Base-by-base conservation (phyloP, 495 filamentous ascomycete genomes). In the Penicillium desertorum region DNA sequence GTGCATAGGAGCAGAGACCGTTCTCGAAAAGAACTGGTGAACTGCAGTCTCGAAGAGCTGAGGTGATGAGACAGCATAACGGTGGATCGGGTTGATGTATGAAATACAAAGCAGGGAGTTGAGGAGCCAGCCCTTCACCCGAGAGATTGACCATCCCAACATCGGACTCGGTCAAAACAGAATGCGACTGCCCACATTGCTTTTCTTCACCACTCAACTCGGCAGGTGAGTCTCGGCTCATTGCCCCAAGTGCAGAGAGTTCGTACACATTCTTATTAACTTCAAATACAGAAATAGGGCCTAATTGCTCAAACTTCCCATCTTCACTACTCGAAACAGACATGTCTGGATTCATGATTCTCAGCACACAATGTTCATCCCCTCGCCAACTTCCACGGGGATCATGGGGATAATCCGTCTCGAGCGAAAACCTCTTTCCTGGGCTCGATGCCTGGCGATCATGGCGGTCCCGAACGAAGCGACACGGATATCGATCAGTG, bases 11-110 rank as follows among this genome's bases (percentile, higher is more conserved):
- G 12, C 49, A 52, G 14, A 52, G 12, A n/a, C 34, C 23, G 1
- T 19, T 17, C 7, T 52, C 22, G 10, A 9, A 11, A 5, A 30
- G 22, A 29, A 42, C 16, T 1, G 49, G 9, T 19, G 49, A 14
- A 7, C 12, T 42, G 22, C 2, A 29, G 22, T 17, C 8, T 1
- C 23, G 14, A 23, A 52, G 32, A 12, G 32, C 12, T 27, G 34
- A 22, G 5, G 36, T 42, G 36, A 52, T 52, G 36, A 42, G 22
- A 11, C 49, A 52, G 49, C 32, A 52, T 29, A 52, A 41, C 5
- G 36, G 36, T 8, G 36, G 16, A 29, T 27, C 16, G 6, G 22
- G 49, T 2, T 37, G 49, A 29, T 29, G 8, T n/a, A 29, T 42
- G 20, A 29, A 52, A 42, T 52, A 41, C 49, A 52, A 25, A 10